A percentile compares a stretch with the other conserved stretches of the same genome.
These are phyloP conservation scores for Clonostachys byssicola DNA, from an alignment of 2,329 filamentous ascomycete species.

Conservation along the genomic window DNA sequence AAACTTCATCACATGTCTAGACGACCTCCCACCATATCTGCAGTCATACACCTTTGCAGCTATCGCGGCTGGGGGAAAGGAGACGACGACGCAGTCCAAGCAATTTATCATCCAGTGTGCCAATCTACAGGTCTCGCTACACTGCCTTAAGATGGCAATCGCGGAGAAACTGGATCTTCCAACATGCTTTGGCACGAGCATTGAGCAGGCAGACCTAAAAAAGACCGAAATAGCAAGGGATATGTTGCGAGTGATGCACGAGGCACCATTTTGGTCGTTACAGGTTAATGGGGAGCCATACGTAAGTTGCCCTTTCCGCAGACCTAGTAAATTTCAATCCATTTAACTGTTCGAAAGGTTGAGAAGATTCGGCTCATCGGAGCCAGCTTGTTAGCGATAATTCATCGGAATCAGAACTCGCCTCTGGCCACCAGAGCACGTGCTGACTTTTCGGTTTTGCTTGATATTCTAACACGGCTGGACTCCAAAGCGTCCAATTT, in stretches of 20 bases:
- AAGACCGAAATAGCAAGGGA: slow-evolving; percentile 38
- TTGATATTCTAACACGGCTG: slow-evolving; percentile 32
- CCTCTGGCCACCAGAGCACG: slow-evolving; percentile 28
- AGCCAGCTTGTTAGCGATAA: slow-evolving; percentile 28
- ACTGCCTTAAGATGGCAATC: slow-evolving; percentile 36
- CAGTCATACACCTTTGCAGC: slow-evolving; percentile 18
- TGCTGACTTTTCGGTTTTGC: slow-evolving; percentile 28
- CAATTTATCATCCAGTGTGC: slow-evolving; percentile 31
- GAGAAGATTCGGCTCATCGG: slow-evolving; percentile 33
- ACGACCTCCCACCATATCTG: slow-evolving; percentile 28
- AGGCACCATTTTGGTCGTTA: slow-evolving; percentile 34
- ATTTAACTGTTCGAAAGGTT: slow-evolving; percentile 15
- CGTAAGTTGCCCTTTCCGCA: slow-evolving; percentile 14
- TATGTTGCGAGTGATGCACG: slow-evolving; percentile 31
- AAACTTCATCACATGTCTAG: slow-evolving; percentile 32
- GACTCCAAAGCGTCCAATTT: slow-evolving; percentile 38
- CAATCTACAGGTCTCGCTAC: slow-evolving; percentile 31
- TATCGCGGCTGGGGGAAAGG: slow-evolving; percentile 3
- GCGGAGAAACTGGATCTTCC: slow-evolving; percentile 26
- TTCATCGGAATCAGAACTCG: slow-evolving; percentile 28
- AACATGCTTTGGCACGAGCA: slow-evolving; percentile 18
- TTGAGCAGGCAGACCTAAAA: slow-evolving; percentile 22
- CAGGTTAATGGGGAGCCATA: slow-evolving; percentile 33
- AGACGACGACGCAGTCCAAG: slow-evolving; percentile 13
- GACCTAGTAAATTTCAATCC: too few species aligned